phyloP scores from a whole-genome alignment of 2,329 filamentous ascomycete species.

The Tolypocladium tropicale region DNA sequence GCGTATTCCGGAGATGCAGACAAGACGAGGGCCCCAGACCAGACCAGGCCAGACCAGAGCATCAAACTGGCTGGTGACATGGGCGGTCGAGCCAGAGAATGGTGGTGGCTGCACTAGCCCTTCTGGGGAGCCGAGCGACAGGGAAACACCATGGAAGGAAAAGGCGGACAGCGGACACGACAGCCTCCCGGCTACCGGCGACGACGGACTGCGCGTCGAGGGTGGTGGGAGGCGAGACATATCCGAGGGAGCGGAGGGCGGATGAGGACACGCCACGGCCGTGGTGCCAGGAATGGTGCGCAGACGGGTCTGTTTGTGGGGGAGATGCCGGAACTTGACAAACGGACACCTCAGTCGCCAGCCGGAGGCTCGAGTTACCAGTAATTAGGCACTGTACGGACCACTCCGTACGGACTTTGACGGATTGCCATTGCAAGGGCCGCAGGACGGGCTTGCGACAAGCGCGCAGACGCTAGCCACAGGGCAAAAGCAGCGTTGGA shows the following conservation, averaged over 20 bases:
- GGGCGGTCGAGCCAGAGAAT: slow-evolving; percentile 8
- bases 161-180: slow-evolving; percentile 4
- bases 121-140: slow-evolving; percentile 12
- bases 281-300: not conserved
- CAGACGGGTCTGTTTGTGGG: not conserved
- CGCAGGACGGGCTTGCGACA: slow-evolving; percentile 8
- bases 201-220: not conserved
- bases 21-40: too few species aligned
- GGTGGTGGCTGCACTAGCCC: slow-evolving; percentile 19
- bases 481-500: slow-evolving; percentile 15
- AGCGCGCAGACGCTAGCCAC: slow-evolving; percentile 19
- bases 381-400: too few species aligned
- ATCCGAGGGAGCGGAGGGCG: not conserved
- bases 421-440: not conserved
- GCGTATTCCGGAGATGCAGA: slow-evolving; percentile 4
- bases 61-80: slow-evolving; percentile 14
- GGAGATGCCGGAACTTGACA: not conserved
- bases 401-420: too few species aligned
- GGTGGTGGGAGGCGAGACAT: not conserved
- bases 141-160: slow-evolving; percentile 9
- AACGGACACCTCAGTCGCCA: not conserved
- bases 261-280: not conserved
- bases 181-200: not conserved
- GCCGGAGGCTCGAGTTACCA: not conserved
- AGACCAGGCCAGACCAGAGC: slow-evolving; percentile 5